These are phyloP conservation scores for Silene conica DNA, from an alignment of 148 eudicot genomes.

Conservation along the genomic window DNA sequence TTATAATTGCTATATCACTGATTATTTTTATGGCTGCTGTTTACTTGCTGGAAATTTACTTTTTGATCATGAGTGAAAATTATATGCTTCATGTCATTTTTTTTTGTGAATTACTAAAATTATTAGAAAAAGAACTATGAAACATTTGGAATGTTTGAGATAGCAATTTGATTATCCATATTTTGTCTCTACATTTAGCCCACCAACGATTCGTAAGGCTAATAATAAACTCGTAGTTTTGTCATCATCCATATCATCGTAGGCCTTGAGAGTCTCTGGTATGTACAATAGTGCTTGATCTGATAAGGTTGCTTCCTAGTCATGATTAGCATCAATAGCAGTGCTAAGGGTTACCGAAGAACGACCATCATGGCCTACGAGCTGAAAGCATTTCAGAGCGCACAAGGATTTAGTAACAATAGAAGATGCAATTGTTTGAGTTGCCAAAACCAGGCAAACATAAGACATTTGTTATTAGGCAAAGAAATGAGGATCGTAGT, in stretches of 20 bases:
- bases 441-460: neutral
- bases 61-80: neutral
- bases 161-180: slow-evolving; percentile 7
- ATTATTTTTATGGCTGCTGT: neutral
- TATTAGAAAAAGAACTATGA: neutral
- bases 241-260: slow-evolving; percentile 1
- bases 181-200: neutral
- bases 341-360: slow-evolving; percentile 18
- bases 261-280: neutral
- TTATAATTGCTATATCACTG: slow-evolving; percentile 2
- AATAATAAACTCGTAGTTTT: neutral
- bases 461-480: neutral
- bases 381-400: slow-evolving; percentile 18
- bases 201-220: neutral
- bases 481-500: neutral
- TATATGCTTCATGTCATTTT: neutral
- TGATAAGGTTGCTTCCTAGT: neutral
- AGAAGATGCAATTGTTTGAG: neutral
- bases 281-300: neutral
- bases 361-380: slow-evolving; percentile 21
- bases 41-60: neutral
- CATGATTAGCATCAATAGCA: neutral
- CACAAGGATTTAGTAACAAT: neutral
- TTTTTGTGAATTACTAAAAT: neutral
- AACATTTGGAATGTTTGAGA: neutral